Evolutionary conservation across 2,329 filamentous ascomycete species (phyloP).

Genomic region (Talaromyces pinophilus): DNA sequence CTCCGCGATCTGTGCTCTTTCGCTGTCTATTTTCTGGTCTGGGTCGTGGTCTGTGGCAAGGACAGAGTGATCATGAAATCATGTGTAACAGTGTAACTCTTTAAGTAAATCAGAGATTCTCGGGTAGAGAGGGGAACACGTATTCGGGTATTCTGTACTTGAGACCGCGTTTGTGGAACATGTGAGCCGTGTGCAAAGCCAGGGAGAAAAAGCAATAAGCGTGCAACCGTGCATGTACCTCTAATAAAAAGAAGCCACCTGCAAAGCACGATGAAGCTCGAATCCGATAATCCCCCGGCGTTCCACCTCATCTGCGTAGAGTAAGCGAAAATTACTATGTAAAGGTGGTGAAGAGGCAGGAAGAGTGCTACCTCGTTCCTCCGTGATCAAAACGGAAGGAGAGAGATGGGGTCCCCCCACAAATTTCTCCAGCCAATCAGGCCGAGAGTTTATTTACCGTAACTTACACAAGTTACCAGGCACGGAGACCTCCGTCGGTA

Average conservation of each 20-base stretch:
- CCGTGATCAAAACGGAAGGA: conserved; percentile 2
- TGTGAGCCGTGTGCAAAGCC: not conserved
- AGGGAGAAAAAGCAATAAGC: conserved; percentile 2
- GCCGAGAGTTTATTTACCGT: not conserved
- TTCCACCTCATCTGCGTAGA: not conserved
- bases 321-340: not conserved
- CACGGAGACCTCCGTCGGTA: not conserved
- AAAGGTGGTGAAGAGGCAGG: not conserved
- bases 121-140: not conserved
- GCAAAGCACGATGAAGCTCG: not conserved
- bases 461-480: not conserved
- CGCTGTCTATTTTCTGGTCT: not conserved
- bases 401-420: not conserved
- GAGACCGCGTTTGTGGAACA: conserved; percentile 1
- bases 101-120: not conserved
- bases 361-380: not conserved
- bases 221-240: not conserved
- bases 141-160: not conserved
- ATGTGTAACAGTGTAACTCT: not conserved
- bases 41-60: not conserved
- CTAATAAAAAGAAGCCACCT: not conserved
- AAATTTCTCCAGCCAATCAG: not conserved
- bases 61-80: not conserved
- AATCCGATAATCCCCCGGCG: not conserved
- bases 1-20: conserved; percentile 7